phyloP scores from a whole-genome alignment of 805 yeast species.

The Hanseniaspora lachancei region DNA sequence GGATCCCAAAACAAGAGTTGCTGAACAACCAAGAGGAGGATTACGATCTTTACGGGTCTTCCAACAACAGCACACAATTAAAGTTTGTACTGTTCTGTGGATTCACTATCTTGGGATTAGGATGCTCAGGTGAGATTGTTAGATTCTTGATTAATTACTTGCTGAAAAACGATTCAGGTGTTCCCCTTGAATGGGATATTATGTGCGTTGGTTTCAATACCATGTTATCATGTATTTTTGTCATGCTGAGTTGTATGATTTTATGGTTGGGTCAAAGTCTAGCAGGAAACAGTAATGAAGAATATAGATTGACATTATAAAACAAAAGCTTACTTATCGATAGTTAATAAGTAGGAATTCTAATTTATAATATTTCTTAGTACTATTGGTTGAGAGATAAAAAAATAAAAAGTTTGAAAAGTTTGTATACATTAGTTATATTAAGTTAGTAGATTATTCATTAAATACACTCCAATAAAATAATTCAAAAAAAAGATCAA shows the following conservation, averaged over 20 bases:
- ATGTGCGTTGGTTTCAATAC: conserved; percentile 12
- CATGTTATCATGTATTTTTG: conserved; percentile 30
- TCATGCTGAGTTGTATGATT: conserved; percentile 78
- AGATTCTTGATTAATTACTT: conserved; percentile 76
- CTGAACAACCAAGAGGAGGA: conserved; percentile 15
- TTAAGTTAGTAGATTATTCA: too few species aligned
- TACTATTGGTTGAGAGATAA: not conserved
- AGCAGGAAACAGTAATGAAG: conserved; percentile 5
- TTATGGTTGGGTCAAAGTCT: conserved; percentile 73
- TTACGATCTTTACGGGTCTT: conserved; percentile 37
- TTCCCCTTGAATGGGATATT: conserved; percentile 27
- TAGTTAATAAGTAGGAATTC: not conserved
- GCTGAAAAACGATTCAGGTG: conserved; percentile 85
- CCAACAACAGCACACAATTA: conserved; percentile 57
- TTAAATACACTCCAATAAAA: too few species aligned
- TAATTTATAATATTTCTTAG: not conserved
- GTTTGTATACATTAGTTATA: too few species aligned
- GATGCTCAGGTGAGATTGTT: conserved; percentile 81
- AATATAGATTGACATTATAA: conserved; percentile 52
- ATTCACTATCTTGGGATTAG: conserved; percentile 84
- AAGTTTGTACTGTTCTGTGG: conserved; percentile 82
- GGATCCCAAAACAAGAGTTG: conserved; percentile 8
- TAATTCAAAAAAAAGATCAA: too few species aligned
- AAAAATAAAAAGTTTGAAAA: not conserved
- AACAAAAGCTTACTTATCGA: not conserved